Conservation (phyloP, 2,329 filamentous ascomycete genomes). For the Hymenotorrendiella dingleyae region DNA sequence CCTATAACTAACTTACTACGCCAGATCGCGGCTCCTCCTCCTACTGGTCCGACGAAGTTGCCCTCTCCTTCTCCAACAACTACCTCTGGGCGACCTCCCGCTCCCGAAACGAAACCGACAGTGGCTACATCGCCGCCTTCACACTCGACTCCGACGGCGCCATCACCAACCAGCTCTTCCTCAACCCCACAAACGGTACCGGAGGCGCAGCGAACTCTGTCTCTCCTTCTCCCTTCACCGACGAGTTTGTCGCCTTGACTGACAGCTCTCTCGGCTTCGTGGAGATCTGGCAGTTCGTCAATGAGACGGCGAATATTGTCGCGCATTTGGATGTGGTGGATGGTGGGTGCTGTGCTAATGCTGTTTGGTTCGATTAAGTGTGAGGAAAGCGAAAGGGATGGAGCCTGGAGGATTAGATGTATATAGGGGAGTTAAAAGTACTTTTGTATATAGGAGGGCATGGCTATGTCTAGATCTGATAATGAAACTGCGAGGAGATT, state of each 20-base stretch:
- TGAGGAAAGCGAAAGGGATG: too few species aligned
- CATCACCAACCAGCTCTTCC: constrained; percentile 1
- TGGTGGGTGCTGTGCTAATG: constrained; percentile 9
- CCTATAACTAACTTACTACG: not conserved
- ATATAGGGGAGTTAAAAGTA: too few species aligned
- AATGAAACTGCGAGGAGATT: too few species aligned
- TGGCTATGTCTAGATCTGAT: too few species aligned
- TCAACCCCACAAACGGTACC: constrained; percentile 1
- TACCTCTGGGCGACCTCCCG: constrained; percentile 30
- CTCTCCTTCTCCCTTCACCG: constrained; percentile 1
- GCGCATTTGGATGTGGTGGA: constrained; percentile 6
- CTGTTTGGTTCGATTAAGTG: too few species aligned
- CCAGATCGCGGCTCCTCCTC: not conserved
- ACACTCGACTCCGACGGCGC: not conserved
- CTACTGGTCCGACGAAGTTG: constrained; percentile 32
- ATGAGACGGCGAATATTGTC: not conserved
- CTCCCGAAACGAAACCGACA: constrained; percentile 7
- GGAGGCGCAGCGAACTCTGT: constrained; percentile 5
- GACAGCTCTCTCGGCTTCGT: constrained; percentile 14
- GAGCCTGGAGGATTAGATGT: too few species aligned
- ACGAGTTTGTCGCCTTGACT: constrained; percentile 14
- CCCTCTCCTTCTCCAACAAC: constrained; percentile 23
- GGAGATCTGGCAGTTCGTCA: constrained; percentile 12
- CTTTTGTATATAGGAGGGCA: too few species aligned
- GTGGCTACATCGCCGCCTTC: constrained; percentile 8